phyloP scores from a whole-genome alignment of 371 early-diverging fungal species.

The Rhizomucor miehei region DNA sequence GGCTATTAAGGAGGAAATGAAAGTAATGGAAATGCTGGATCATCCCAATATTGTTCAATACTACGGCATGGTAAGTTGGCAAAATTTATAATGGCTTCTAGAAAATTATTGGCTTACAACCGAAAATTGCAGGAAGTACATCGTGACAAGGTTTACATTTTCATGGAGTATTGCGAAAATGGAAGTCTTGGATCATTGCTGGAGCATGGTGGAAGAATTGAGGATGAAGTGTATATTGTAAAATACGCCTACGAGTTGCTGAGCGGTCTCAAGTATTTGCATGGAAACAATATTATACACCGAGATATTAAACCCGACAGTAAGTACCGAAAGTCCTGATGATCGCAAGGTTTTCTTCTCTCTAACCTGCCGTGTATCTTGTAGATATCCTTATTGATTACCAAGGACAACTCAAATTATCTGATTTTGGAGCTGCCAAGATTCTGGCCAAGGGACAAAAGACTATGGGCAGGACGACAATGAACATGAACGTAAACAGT shows the following conservation, averaged over 20 bases:
- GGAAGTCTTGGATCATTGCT: slow-evolving; percentile 79
- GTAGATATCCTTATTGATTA: slow-evolving; percentile 80
- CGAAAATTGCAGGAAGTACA: slow-evolving; percentile 68
- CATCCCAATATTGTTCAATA: slow-evolving; percentile 92
- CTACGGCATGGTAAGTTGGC: slow-evolving; percentile 66
- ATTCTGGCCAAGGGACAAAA: slow-evolving; percentile 76
- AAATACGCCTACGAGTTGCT: slow-evolving; percentile 84
- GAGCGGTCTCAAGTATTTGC: slow-evolving; percentile 89
- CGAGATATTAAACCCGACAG: slow-evolving; percentile 91
- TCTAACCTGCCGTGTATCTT: neutral
- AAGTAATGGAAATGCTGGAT: slow-evolving; percentile 83
- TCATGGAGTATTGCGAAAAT: slow-evolving; percentile 92
- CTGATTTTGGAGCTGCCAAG: slow-evolving; percentile 92
- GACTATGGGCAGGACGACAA: slow-evolving; percentile 64
- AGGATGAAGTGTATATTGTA: slow-evolving; percentile 70
- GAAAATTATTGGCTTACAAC: neutral
- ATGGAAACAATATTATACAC: slow-evolving; percentile 84
- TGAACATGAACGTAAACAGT: slow-evolving; percentile 61
- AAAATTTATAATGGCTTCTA: neutral
- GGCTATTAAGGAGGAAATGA: slow-evolving; percentile 87
- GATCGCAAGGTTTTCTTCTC: neutral
- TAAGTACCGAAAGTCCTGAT: slow-evolving; percentile 33
- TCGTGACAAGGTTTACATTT: slow-evolving; percentile 86
- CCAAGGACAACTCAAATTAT: slow-evolving; percentile 75
- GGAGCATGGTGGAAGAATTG: slow-evolving; percentile 77